These are phyloP conservation scores for Xylaria sp. DNA, from an alignment of 2,329 filamentous ascomycete genomes.

Conservation along the genomic window DNA sequence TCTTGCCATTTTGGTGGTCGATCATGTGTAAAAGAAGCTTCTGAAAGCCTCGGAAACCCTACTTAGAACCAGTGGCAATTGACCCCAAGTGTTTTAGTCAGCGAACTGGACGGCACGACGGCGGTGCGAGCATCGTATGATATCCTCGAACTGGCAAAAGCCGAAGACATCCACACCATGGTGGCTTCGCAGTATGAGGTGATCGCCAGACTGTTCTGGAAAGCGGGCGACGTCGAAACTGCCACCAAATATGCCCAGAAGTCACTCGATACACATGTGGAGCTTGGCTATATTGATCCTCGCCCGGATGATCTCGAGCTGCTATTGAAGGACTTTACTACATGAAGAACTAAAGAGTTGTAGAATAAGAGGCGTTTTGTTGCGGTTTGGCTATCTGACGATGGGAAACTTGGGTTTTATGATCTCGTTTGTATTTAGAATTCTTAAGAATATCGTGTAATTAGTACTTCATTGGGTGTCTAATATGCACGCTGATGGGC, in stretches of 20 bases:
- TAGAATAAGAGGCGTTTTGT: background rate
- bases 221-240: conserved; percentile 37
- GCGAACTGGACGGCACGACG: conserved; percentile 34
- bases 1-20: too few species aligned
- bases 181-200: conserved; percentile 44
- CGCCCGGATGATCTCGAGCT: conserved; percentile 26
- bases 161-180: conserved; percentile 41
- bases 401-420: too few species aligned
- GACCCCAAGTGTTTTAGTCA: too few species aligned
- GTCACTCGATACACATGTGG: conserved; percentile 40
- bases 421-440: too few species aligned
- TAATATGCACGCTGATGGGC: too few species aligned
- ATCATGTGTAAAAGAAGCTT: too few species aligned
- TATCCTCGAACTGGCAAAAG: conserved; percentile 36
- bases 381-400: too few species aligned
- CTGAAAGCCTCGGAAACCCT: too few species aligned
- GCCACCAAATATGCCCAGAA: conserved; percentile 38
- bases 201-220: conserved; percentile 43
- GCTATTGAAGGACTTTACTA: conserved; percentile 28
- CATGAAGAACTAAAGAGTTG: background rate
- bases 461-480: too few species aligned
- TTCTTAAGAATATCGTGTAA: too few species aligned
- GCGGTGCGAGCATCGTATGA: conserved; percentile 41
- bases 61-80: too few species aligned
- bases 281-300: conserved; percentile 39